These are phyloP conservation scores for Patellaria atrata DNA, from an alignment of 495 filamentous ascomycete genomes.

Conservation along the genomic window DNA sequence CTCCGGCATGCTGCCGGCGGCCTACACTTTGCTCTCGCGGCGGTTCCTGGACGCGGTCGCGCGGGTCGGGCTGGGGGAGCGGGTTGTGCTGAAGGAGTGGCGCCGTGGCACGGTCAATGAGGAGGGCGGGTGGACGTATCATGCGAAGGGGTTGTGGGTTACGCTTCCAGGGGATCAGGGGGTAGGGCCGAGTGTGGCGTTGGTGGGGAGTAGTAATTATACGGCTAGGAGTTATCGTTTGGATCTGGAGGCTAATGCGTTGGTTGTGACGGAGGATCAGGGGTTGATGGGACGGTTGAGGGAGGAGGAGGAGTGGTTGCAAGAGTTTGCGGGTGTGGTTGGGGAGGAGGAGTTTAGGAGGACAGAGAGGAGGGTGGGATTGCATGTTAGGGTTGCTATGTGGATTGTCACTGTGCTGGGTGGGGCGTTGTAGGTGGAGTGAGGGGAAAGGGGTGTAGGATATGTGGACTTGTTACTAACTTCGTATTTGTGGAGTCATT, in stretches of 20 bases:
- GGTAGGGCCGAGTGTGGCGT: conserved; percentile 53
- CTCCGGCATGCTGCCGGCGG: conserved; percentile 75
- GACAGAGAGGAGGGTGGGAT: conserved; percentile 66
- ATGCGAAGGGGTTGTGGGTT: conserved; percentile 94
- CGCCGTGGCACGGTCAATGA: conserved; percentile 63
- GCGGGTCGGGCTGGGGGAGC: conserved; percentile 38
- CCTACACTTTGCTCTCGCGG: conserved; percentile 76
- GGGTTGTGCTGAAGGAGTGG: conserved; percentile 79
- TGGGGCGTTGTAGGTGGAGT: conserved; percentile 26
- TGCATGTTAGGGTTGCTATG: conserved; percentile 80
- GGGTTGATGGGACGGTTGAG: conserved; percentile 56
- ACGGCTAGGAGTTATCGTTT: conserved; percentile 84
- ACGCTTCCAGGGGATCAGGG: conserved; percentile 38
- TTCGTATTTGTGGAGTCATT: no score
- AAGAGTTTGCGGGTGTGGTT: conserved; percentile 51
- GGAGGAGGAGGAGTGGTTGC: conserved; percentile 65
- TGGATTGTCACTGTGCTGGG: conserved; percentile 46
- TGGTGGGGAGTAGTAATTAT: conserved; percentile 90
- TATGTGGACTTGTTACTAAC: no score
- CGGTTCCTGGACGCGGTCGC: conserved; percentile 64
- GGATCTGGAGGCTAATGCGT: conserved; percentile 73
- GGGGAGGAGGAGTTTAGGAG: conserved; percentile 61
- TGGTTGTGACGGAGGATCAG: conserved; percentile 71
- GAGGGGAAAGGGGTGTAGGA: no score
- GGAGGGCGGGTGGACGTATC: conserved; percentile 86